These are phyloP conservation scores for Sclerotinia nivalis DNA, from an alignment of 2,329 filamentous ascomycete species.

Conservation along the genomic window DNA sequence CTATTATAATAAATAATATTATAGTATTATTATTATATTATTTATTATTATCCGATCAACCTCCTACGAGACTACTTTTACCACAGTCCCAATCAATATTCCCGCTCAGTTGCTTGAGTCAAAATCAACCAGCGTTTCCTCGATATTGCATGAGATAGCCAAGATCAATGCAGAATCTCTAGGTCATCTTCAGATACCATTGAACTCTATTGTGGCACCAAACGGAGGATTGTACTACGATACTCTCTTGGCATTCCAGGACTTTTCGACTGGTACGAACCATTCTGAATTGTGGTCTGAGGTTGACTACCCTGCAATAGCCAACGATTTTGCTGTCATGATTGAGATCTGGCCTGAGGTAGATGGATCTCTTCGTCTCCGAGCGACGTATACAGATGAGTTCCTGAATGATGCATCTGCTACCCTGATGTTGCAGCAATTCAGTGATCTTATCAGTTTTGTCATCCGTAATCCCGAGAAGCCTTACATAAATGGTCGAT, in stretches of 20 bases:
- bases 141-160: not conserved
- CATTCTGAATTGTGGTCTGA: slow-evolving; percentile 13
- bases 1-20: no score
- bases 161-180: slow-evolving; percentile 8
- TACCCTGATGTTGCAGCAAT: slow-evolving; percentile 15
- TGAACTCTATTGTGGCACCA: slow-evolving; percentile 14
- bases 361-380: slow-evolving; percentile 2
- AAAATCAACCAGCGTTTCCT: not conserved
- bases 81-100: slow-evolving; percentile 17
- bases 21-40: no score
- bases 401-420: slow-evolving; percentile 10
- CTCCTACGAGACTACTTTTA: no score
- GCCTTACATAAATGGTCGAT: not conserved
- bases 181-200: slow-evolving; percentile 10
- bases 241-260: slow-evolving; percentile 17
- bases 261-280: slow-evolving; percentile 3
- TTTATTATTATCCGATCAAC: no score
- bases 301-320: slow-evolving; percentile 16
- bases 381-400: slow-evolving; percentile 17
- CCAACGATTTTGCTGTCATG: slow-evolving; percentile 16
- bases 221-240: slow-evolving; percentile 15
- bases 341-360: slow-evolving; percentile 18
- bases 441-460: slow-evolving; percentile 15
- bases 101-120: not conserved
- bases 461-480: slow-evolving; percentile 5